Evolutionary conservation across 2,329 filamentous ascomycete species (phyloP).

Genomic region (Phaeosphaeriaceae sp.): DNA sequence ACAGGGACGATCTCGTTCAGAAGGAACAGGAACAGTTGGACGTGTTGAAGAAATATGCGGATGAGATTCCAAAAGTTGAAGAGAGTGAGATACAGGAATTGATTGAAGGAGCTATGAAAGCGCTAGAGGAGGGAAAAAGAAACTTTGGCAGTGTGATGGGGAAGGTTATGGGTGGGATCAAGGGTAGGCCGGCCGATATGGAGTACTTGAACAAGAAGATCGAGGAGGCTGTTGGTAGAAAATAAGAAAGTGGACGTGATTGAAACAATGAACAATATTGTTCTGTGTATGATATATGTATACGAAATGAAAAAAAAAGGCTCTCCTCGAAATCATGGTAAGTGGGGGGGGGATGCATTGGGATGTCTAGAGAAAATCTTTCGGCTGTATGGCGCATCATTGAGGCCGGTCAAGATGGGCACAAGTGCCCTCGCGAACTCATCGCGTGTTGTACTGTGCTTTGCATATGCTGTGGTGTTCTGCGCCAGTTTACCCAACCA

Average conservation of each 20-base stretch:
- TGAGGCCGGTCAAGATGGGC: too few species aligned
- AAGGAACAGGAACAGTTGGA: conserved; percentile 72
- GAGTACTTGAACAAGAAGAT: conserved; percentile 66
- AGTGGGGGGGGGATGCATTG: too few species aligned
- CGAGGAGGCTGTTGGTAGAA: conserved; percentile 51
- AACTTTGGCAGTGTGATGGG: conserved; percentile 69
- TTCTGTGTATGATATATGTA: too few species aligned
- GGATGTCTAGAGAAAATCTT: too few species aligned
- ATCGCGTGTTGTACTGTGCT: too few species aligned
- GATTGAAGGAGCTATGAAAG: conserved; percentile 60
- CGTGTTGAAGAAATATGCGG: conserved; percentile 70
- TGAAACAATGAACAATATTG: too few species aligned
- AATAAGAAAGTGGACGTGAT: conserved; percentile 10
- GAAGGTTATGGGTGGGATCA: conserved; percentile 59
- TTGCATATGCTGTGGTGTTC: too few species aligned
- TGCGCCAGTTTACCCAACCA: too few species aligned
- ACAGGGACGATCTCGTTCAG: conserved; percentile 70
- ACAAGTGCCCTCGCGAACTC: too few species aligned
- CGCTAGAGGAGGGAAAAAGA: conserved; percentile 57
- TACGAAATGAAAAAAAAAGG: too few species aligned
- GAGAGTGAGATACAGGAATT: conserved; percentile 64
- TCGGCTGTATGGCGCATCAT: too few species aligned
- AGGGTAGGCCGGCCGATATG: conserved; percentile 70
- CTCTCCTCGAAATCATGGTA: too few species aligned
- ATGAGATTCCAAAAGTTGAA: conserved; percentile 63